Conservation (phyloP, 768 basidiomycete genomes). For the Saitozyma sp. region DNA sequence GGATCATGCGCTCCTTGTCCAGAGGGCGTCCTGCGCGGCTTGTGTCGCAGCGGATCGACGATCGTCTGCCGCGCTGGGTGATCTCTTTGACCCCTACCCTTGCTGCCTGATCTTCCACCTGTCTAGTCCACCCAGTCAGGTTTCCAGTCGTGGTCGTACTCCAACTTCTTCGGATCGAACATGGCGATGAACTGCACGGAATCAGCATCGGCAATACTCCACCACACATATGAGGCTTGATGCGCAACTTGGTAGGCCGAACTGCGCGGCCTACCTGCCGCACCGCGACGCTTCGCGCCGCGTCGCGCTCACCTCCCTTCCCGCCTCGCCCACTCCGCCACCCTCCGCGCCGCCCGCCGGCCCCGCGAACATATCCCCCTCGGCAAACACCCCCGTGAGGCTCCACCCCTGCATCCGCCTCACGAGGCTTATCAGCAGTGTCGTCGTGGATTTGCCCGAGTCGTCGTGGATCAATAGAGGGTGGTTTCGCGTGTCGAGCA, state of each 20-base stretch:
- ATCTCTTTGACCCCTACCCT: too few relatives aligned
- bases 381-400: slow-evolving; percentile 32
- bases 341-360: slow-evolving; percentile 47
- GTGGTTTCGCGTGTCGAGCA: slow-evolving; percentile 41
- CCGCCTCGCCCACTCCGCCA: slow-evolving; percentile 41
- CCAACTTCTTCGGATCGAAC: slow-evolving; percentile 42
- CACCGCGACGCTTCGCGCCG: neutral
- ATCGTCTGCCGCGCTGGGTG: too few relatives aligned
- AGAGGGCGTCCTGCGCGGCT: too few relatives aligned
- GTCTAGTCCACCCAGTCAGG: slow-evolving; percentile 31
- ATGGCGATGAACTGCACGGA: slow-evolving; percentile 38
- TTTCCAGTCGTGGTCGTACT: slow-evolving; percentile 19
- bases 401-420: slow-evolving; percentile 35
- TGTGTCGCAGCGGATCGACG: too few relatives aligned
- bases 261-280: neutral
- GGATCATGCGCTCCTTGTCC: too few relatives aligned
- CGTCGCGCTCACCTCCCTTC: slow-evolving; percentile 35
- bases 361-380: slow-evolving; percentile 46
- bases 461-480: slow-evolving; percentile 48
- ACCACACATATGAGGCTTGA: neutral
- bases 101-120: too few relatives aligned
- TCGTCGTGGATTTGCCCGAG: slow-evolving; percentile 40
- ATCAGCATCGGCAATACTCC: slow-evolving; percentile 2
- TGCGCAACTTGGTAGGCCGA: neutral
- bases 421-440: slow-evolving; percentile 26